Evolutionary conservation across 2,329 filamentous ascomycete genomes (phyloP).

Genomic region (Teratosphaeria gauchensis): DNA sequence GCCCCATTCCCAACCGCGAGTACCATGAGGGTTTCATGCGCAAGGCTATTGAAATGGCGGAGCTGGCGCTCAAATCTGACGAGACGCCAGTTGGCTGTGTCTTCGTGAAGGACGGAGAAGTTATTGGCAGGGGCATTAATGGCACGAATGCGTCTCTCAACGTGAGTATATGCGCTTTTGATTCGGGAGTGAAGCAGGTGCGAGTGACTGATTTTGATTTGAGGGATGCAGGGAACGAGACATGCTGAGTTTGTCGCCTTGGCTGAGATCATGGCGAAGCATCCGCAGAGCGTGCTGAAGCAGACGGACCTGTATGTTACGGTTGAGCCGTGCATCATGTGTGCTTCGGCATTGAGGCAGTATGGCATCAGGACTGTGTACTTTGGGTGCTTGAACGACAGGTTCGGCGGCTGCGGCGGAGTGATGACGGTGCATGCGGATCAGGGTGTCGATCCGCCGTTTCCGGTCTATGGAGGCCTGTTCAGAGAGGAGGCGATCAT

Average conservation of each 20-base stretch:
- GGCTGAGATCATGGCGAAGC: conserved; percentile 50
- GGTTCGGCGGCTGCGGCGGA: conserved; percentile 91
- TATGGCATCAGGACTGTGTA: conserved; percentile 82
- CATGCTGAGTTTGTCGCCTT: conserved; percentile 95
- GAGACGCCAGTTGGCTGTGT: conserved; percentile 97
- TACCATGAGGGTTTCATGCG: conserved; percentile 63
- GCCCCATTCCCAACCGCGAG: conserved; percentile 29
- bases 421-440: conserved; percentile 79
- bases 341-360: conserved; percentile 82
- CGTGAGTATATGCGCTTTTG: conserved; percentile 28
- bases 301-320: conserved; percentile 86
- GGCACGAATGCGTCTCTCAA: conserved; percentile 83
- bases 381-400: conserved; percentile 91
- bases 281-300: conserved; percentile 58
- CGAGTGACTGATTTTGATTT: background rate
- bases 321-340: conserved; percentile 98
- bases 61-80: conserved; percentile 71
- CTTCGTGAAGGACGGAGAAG: conserved; percentile 65
- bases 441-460: conserved; percentile 65
- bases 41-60: conserved; percentile 80
- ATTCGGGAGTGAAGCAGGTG: background rate
- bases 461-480: conserved; percentile 76
- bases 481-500: conserved; percentile 89
- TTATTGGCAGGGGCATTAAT: conserved; percentile 91
- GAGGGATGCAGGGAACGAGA: conserved; percentile 59